Percentiles rank a stretch among this genome's conserved stretches.
These are phyloP conservation scores for Botryosphaeria agaves DNA, from an alignment of 2,329 filamentous ascomycete species.

Conservation along the genomic window DNA sequence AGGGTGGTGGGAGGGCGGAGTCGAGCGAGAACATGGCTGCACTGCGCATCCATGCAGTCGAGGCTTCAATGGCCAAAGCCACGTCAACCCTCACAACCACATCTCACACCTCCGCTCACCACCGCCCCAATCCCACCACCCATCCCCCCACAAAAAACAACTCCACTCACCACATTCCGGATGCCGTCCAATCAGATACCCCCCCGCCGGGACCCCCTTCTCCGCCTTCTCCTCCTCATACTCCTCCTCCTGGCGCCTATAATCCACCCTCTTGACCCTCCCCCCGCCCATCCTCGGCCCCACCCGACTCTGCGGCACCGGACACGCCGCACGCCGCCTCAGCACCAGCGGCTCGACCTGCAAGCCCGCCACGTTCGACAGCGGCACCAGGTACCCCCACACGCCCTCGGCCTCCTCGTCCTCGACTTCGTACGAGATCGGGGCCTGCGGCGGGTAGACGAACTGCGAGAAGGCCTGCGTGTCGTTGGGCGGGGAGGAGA, in stretches of 20 bases:
- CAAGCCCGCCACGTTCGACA: constrained; percentile 55
- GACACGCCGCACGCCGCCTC: constrained; percentile 55
- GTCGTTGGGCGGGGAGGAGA: constrained; percentile 53
- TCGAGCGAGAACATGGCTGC: too few species aligned
- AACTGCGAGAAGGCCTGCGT: constrained; percentile 73
- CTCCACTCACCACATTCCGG: constrained; percentile 67
- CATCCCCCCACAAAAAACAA: too few species aligned
- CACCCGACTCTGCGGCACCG: constrained; percentile 28
- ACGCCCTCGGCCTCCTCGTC: constrained; percentile 75
- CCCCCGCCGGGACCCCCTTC: constrained; percentile 49
- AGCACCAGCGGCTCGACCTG: constrained; percentile 58
- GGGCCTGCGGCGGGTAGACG: constrained; percentile 49
- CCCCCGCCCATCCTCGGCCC: constrained; percentile 22
- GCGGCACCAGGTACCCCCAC: constrained; percentile 85
- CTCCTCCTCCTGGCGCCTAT: constrained; percentile 43
- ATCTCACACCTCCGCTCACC: too few species aligned
- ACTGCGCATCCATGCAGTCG: too few species aligned
- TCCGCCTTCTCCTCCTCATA: constrained; percentile 34
- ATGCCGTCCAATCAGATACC: constrained; percentile 84
- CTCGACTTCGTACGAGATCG: constrained; percentile 60
- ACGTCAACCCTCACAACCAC: too few species aligned
- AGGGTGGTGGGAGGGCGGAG: too few species aligned
- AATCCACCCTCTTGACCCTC: constrained; percentile 30
- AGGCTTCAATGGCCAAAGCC: too few species aligned
- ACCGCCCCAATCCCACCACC: too few species aligned